These are phyloP conservation scores for Brettanomyces sp. DNA, from an alignment of 805 yeast species.

Conservation along the genomic window DNA sequence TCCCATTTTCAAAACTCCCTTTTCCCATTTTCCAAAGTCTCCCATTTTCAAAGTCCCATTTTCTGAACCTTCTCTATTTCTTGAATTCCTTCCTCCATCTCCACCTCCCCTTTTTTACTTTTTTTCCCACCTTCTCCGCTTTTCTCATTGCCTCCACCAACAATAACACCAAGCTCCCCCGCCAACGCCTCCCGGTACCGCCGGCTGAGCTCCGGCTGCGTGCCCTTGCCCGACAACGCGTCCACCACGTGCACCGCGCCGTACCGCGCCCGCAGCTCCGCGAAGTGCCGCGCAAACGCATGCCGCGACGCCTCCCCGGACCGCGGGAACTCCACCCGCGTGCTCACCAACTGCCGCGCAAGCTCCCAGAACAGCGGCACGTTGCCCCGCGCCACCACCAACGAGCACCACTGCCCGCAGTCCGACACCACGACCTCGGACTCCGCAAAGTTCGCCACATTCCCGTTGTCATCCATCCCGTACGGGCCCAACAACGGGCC, in stretches of 20 bases:
- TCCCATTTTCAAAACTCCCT: no score
- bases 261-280: conserved; percentile 34
- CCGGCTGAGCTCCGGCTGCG: conserved; percentile 37
- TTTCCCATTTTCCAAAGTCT: no score
- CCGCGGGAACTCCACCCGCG: conserved; percentile 38
- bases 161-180: no score
- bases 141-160: no score
- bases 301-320: conserved; percentile 46
- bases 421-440: conserved; percentile 37
- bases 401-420: conserved; percentile 27
- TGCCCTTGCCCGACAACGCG: conserved; percentile 31
- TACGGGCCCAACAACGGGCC: conserved; percentile 48
- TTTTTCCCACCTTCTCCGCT: no score
- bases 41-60: no score
- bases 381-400: conserved; percentile 41
- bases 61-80: no score
- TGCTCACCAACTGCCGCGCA: conserved; percentile 34
- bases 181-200: conserved; percentile 24
- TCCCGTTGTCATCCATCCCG: conserved; percentile 48
- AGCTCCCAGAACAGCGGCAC: conserved; percentile 49
- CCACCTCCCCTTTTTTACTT: no score
- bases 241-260: conserved; percentile 43
- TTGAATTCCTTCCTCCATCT: no score
- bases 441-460: conserved; percentile 43
- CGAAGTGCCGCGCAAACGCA: conserved; percentile 43